Conservation (phyloP, 2,329 filamentous ascomycete genomes). For the Nothophaeocryptopus gaeumannii region DNA sequence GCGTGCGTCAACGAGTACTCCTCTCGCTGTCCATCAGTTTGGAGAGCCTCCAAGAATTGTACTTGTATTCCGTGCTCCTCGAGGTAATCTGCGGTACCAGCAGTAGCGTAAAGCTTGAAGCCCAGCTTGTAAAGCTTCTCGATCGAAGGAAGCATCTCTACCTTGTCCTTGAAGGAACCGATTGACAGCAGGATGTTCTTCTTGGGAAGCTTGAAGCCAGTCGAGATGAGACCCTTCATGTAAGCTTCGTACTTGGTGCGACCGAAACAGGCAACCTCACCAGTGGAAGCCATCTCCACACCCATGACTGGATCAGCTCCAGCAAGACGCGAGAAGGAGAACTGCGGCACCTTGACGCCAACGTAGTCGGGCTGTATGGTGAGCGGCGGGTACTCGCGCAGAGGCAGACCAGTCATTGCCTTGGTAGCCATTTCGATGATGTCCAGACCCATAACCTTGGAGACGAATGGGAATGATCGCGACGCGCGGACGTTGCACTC, state of each 20-base stretch:
- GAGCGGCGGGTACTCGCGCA: constrained; percentile 76
- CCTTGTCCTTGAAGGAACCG: constrained; percentile 95
- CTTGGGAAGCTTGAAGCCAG: constrained; percentile 93
- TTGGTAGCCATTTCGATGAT: constrained; percentile 98
- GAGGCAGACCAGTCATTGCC: constrained; percentile 83
- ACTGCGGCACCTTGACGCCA: constrained; percentile 96
- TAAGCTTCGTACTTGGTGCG: constrained; percentile 96
- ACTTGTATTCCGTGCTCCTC: constrained; percentile 89
- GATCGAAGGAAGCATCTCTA: constrained; percentile 92
- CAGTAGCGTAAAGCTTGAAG: constrained; percentile 93
- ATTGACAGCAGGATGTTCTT: constrained; percentile 94
- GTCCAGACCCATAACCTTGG: constrained; percentile 97
- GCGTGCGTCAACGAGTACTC: constrained; percentile 98
- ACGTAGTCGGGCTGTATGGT: constrained; percentile 78
- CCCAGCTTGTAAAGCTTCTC: constrained; percentile 85
- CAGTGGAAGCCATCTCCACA: constrained; percentile 98
- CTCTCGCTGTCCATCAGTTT: constrained; percentile 78
- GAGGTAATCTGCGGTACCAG: constrained; percentile 93
- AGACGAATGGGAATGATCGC: constrained; percentile 95
- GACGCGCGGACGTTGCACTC: constrained; percentile 98
- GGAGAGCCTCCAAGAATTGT: constrained; percentile 86
- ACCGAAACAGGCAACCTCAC: constrained; percentile 96
- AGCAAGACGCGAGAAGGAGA: constrained; percentile 95
- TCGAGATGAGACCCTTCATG: constrained; percentile 91
- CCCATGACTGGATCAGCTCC: constrained; percentile 94